Evolutionary conservation across 2,329 filamentous ascomycete genomes (phyloP), one percentile per base, ranked within the genome.

Genomic region (Colletotrichum sp.): DNA sequence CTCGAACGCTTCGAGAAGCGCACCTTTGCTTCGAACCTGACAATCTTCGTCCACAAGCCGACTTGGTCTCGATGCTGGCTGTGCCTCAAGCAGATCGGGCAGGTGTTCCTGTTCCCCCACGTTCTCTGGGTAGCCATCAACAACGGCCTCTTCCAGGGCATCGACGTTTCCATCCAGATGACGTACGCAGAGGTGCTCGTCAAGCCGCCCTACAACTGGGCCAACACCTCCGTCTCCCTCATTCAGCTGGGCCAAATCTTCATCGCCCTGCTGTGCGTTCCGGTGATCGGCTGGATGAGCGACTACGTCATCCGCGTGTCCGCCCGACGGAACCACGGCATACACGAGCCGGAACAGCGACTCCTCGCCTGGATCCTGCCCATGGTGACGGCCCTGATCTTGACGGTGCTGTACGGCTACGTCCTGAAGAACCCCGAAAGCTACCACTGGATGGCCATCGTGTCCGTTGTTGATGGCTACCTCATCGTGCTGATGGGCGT

Each of bases 311-410:
- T 74, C 64, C 75, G 72, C 28, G 65, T 36, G 18, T 64, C 83
- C 2, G 84, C 85, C 0, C 83, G 85, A 3, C 83, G 81, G 9
- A 87, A 87, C 72, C 80, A 82, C 10, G 86, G 86, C 7, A 80
- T 87, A 6, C 83, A 83, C 68, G 86, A 87, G 72, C 82, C 86
- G 0, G 86, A 87, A 68, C 83, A 86, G 39, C 82, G 85, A 3
- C 79, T 87, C 18, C 34, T 75, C 21, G 72, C 64, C 12, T 75
- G 72, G 72, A 69, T 77, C 34, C 48, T 75, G 8, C 72, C 75
- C 9, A 71, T 75, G 66, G 55, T 61, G n/a, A 68, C 63, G 14
- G 75, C 75, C 13, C 24, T 75, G 10, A 28, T 75, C n/a, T n/a
- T 71, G 5, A 75, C 72, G 1, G 52, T 75, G 10, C 16, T 77